Base-by-base conservation (phyloP, 352 stramenopile genomes). In the Phytophthora sp. region DNA sequence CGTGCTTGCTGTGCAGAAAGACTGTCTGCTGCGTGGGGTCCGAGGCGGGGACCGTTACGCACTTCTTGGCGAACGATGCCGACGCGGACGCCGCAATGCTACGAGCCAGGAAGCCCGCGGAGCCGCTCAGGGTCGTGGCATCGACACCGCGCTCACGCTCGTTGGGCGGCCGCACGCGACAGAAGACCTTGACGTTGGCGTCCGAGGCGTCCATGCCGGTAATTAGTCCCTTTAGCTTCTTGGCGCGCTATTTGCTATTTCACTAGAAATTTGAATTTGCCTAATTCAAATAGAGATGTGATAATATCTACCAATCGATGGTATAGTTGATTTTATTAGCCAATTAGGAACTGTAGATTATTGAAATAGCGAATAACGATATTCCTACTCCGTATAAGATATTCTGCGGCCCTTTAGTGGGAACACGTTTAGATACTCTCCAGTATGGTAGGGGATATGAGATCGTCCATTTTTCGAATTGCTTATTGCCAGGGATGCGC, bases 171-270 rank as follows among this genome's bases (percentile, higher is more conserved):
- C 88, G 79, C 57, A 97, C 83, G 69, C 89, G 86, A 58, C 88
- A 96, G 67, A 96, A 94, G 42, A 97, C 89, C 54, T 88, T 82
- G 50, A 96, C 89, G 71, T 93, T 95, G 46, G 65, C 60, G 66
- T 88, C 77, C 18, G 55, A 55, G 29, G 58, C 61, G 15, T 69
- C 57, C 57, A 72, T 72, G 33, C 45, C 8, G 44, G 20, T 56
- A 23, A 26, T 41, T 4, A 49, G 57, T 51, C 55, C 30, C 15
- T 52, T 57, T 58, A 52, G 20, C 35, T n/a, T n/a, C n/a, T 56
- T 59, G 47, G 49, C 58, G 38, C 49, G 50, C 11, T 42, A 60
- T n/a, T n/a, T n/a, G n/a, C n/a, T 35, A 35, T 58, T 66, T 58
- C 44, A 56, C 7, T 45, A 38, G 27, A 49, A 65, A 57, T 62